Conservation (phyloP, 2,329 filamentous ascomycete species). For the Coleophoma cylindrospora region DNA sequence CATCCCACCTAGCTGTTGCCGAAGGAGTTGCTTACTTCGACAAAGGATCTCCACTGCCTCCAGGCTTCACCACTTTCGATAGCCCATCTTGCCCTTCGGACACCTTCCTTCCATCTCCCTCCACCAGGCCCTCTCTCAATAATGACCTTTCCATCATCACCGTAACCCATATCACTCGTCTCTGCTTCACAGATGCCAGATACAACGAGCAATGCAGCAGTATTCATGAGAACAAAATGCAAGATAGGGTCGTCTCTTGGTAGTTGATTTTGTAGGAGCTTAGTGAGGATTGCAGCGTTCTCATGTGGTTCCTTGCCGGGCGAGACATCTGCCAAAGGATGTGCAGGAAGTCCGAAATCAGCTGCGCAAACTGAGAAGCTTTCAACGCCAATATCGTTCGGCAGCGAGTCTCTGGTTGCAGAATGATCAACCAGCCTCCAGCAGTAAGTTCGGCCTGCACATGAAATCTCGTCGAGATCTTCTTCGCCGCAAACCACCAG, state of each 20-base stretch:
- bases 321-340: conserved; percentile 73
- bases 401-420: conserved; percentile 27
- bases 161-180: conserved; percentile 70
- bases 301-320: conserved; percentile 80
- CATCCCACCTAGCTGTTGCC: conserved; percentile 15
- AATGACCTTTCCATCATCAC: conserved; percentile 77
- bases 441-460: conserved; percentile 82
- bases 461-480: conserved; percentile 92
- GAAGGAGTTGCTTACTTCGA: conserved; percentile 53
- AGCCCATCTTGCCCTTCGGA: conserved; percentile 82
- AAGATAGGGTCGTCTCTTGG: conserved; percentile 76
- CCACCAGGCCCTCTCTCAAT: conserved; percentile 79
- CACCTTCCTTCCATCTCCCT: conserved; percentile 90
- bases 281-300: conserved; percentile 80
- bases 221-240: conserved; percentile 92
- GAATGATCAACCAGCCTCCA: conserved; percentile 67
- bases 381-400: conserved; percentile 53
- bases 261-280: conserved; percentile 70
- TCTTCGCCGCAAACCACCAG: conserved; percentile 91
- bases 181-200: conserved; percentile 85
- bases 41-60: conserved; percentile 77
- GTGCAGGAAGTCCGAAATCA: conserved; percentile 80
- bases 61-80: conserved; percentile 83
- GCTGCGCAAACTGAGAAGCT: conserved; percentile 73
- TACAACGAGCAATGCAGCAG: conserved; percentile 79